Evolutionary conservation across 192 early-diverging fungal species (phyloP), one percentile per base, ranked within the genome.

Genomic region (Mortierella hygrophila): DNA sequence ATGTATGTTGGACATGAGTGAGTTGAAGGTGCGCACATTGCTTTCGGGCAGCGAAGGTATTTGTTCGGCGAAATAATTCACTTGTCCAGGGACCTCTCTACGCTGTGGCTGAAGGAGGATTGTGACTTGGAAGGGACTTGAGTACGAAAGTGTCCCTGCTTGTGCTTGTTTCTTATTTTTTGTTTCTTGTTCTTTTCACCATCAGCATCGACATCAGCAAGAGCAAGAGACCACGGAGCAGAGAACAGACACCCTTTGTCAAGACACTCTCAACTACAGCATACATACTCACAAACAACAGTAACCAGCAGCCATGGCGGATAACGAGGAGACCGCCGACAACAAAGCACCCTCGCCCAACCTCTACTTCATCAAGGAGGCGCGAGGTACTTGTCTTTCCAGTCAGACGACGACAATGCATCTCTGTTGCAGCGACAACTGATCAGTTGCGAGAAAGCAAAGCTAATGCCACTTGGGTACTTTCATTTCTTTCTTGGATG

Each of bases 361-460:
- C 63, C 44, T 86, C 20, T 86, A 81, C 57, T 86, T 54, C 75
- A 81, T 86, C 79, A 86, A 86, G n/a, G 84, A 86, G 21, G 72
- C 79, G 26, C 79, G 84, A 86, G 84, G 84, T 86, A 86, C 70
- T 18, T 52, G 29, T 42, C 77, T 52, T 37, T 65, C n/a, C 1
- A n/a, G 42, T 7, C 21, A 20, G 6, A 10, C 20, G 35, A 40
- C 20, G 37, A 35, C 20, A 6, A 23, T 70, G 38, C 38, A 21
- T 70, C 68, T 15, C 18, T 6, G 6, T 20, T 16, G 20, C 10
- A 32, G 49, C 23, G 21, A 10, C 71, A 41, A 42, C 20, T 46
- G 44, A 29, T 46, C 40, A 49, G 60, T 44, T 65, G 63, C 18
- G 9, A 49, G 71, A 63, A 44, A 69, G 20, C 35, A 21, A 65